Conservation (phyloP, 2,329 filamentous ascomycete genomes). For the Colletotrichum siamense region DNA sequence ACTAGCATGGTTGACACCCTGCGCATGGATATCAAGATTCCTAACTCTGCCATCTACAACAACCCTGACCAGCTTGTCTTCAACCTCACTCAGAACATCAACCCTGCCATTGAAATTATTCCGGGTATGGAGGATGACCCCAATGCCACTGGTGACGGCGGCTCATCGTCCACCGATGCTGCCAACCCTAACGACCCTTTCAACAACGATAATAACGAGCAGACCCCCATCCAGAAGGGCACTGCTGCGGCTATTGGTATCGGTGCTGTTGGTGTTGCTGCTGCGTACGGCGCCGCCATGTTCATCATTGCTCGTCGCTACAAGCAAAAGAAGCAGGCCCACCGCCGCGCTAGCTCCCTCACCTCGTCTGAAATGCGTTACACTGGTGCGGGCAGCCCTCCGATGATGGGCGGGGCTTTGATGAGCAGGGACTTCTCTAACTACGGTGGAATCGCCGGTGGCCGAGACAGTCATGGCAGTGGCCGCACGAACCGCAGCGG, state of each 20-base stretch:
- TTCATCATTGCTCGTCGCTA: constrained; percentile 90
- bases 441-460: constrained; percentile 56
- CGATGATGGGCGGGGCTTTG: constrained; percentile 74
- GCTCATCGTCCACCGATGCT: constrained; percentile 38
- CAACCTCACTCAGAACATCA: constrained; percentile 81
- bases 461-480: constrained; percentile 68
- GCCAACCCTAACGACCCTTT: constrained; percentile 48
- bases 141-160: constrained; percentile 42
- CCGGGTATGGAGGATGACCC: constrained; percentile 48
- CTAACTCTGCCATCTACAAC: constrained; percentile 77
- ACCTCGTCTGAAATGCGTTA: constrained; percentile 62
- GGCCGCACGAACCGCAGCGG: constrained; percentile 55
- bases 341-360: constrained; percentile 79
- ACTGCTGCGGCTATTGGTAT: constrained; percentile 75
- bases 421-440: constrained; percentile 61
- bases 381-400: constrained; percentile 53
- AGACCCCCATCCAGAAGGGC: constrained; percentile 64
- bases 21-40: constrained; percentile 71
- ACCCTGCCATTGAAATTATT: constrained; percentile 77
- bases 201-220: constrained; percentile 47
- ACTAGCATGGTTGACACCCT: constrained; percentile 71
- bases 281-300: constrained; percentile 93
- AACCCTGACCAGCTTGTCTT: constrained; percentile 69
- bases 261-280: constrained; percentile 78
- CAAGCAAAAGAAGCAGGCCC: constrained; percentile 81